Evolutionary conservation across 1,284 basidiomycete genomes (phyloP).

Genomic region (Neolentinus lepideus): DNA sequence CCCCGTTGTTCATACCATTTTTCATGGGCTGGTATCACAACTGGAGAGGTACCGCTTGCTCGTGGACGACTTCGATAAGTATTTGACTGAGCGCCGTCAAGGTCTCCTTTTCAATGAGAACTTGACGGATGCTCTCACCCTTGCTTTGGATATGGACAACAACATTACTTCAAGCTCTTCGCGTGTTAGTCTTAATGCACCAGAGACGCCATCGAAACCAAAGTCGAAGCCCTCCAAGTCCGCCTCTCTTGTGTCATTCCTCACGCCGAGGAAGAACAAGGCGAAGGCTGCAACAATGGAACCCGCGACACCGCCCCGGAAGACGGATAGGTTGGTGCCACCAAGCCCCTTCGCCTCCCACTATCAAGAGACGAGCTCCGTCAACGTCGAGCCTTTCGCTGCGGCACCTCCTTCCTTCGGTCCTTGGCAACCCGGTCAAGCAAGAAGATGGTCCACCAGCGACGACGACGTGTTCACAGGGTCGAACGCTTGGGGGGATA

Average conservation of each 20-base stretch:
- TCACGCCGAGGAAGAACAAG: constrained; percentile 69
- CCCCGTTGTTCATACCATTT: constrained; percentile 74
- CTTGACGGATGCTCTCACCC: constrained; percentile 80
- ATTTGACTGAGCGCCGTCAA: constrained; percentile 79
- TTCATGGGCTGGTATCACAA: constrained; percentile 72
- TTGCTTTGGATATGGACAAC: constrained; percentile 53
- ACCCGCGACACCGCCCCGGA: constrained; percentile 34
- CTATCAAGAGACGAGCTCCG: constrained; percentile 72
- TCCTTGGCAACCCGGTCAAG: constrained; percentile 54
- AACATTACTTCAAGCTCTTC: constrained; percentile 18
- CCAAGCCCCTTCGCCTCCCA: constrained; percentile 77
- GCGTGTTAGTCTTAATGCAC: constrained; percentile 11
- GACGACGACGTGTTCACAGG: constrained; percentile 66
- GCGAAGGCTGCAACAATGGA: constrained; percentile 28
- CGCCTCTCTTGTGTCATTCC: constrained; percentile 66
- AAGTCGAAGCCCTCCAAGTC: constrained; percentile 46
- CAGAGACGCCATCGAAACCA: constrained; percentile 30
- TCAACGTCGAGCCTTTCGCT: constrained; percentile 66
- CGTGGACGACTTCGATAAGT: constrained; percentile 79
- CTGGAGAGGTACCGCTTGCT: constrained; percentile 71
- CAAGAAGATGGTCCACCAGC: constrained; percentile 41
- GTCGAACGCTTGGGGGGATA: constrained; percentile 39
- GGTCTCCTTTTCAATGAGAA: constrained; percentile 92
- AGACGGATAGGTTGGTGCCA: constrained; percentile 39
- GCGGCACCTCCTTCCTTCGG: constrained; percentile 53